phyloP scores from a whole-genome alignment of 257 asterid species.

The Mitragyna speciosa region DNA sequence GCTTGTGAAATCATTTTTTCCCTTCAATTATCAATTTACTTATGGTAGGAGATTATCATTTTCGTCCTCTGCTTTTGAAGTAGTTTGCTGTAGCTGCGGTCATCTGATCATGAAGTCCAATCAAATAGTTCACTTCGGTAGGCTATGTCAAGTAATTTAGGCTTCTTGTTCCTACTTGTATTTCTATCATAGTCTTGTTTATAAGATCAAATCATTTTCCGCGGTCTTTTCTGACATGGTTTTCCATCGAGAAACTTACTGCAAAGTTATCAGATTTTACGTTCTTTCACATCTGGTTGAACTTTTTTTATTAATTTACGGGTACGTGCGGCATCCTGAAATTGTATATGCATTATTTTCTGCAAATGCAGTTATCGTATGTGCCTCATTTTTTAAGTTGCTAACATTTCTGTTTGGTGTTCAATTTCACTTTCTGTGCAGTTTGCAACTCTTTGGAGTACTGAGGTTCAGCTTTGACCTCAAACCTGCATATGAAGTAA shows the following conservation, averaged over 20 bases:
- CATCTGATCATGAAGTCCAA: background rate
- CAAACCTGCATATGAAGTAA: conserved; percentile 3
- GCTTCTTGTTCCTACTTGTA: background rate
- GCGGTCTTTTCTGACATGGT: background rate
- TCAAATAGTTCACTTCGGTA: background rate
- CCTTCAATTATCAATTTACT: background rate
- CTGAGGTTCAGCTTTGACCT: conserved; percentile 4
- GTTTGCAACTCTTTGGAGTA: background rate
- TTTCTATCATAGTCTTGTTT: background rate
- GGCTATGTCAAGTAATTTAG: background rate
- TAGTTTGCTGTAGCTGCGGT: background rate
- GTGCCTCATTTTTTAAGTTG: background rate
- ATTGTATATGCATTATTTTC: background rate
- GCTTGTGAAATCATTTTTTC: background rate
- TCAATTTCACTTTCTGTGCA: background rate
- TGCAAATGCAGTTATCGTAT: background rate
- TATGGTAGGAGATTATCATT: background rate
- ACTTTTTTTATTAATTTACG: background rate
- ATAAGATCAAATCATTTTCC: background rate
- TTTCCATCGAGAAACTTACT: background rate
- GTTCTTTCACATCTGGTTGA: background rate
- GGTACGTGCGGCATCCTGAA: background rate
- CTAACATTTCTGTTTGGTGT: background rate
- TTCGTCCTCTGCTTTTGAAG: background rate
- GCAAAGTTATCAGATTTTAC: background rate